Conservation (phyloP, 495 filamentous ascomycete genomes). For the Peziza echinospora region DNA sequence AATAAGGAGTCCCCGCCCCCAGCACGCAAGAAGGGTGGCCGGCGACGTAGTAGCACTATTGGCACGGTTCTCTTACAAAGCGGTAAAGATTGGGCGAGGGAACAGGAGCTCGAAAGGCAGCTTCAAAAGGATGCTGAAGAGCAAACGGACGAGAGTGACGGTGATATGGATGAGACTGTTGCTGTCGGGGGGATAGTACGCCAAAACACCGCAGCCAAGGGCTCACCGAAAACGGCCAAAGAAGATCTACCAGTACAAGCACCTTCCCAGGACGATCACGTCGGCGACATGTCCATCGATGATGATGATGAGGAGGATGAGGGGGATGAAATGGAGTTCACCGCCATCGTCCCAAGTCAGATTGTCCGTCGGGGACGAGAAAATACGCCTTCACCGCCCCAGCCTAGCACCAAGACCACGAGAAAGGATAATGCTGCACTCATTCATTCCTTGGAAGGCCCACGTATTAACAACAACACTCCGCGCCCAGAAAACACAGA, state of each 20-base stretch:
- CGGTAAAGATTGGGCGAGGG: constrained; percentile 29
- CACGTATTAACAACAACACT: too few relatives aligned
- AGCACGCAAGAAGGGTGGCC: constrained; percentile 26
- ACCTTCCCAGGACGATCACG: constrained; percentile 12
- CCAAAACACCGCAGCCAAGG: constrained; percentile 30
- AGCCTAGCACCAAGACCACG: too few relatives aligned
- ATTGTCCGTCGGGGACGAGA: constrained; percentile 5
- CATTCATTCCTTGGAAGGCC: too few relatives aligned
- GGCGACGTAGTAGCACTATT: constrained; percentile 12
- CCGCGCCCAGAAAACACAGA: too few relatives aligned
- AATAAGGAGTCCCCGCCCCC: neutral
- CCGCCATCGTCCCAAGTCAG: constrained; percentile 15
- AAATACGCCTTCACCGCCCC: neutral
- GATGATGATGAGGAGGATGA: neutral
- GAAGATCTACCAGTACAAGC: constrained; percentile 26
- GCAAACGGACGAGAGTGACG: constrained; percentile 23
- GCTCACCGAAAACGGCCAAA: constrained; percentile 37
- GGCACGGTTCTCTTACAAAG: constrained; percentile 14
- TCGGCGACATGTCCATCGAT: neutral
- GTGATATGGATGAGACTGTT: constrained; percentile 37
- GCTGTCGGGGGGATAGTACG: constrained; percentile 46
- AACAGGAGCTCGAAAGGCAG: constrained; percentile 35
- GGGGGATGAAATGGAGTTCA: constrained; percentile 12
- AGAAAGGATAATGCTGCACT: too few relatives aligned
- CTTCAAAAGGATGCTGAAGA: constrained; percentile 27